Evolutionary conservation across 805 yeast genomes (phyloP).

Genomic region (Candida incommunis): DNA sequence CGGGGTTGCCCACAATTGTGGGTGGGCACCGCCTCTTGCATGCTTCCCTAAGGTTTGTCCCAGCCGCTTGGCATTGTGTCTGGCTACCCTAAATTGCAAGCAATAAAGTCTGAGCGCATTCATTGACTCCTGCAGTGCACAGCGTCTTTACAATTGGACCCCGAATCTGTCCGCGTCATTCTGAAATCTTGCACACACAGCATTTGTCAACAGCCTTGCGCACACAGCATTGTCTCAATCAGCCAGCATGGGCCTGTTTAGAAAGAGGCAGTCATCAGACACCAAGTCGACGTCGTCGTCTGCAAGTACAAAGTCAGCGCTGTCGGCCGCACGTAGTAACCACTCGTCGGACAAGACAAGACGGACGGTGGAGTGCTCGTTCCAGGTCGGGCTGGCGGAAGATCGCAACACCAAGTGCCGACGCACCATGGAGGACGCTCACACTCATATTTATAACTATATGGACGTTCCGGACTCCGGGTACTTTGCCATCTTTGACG

Average conservation of each 20-base stretch:
- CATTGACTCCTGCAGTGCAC: too few relatives aligned
- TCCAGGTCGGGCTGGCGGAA: conserved; percentile 83
- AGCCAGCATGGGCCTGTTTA: neutral
- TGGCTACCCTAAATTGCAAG: too few relatives aligned
- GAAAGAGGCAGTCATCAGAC: neutral
- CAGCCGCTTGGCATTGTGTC: too few relatives aligned
- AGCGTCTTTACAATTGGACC: too few relatives aligned
- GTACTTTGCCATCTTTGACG: conserved; percentile 89
- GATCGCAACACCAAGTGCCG: conserved; percentile 71
- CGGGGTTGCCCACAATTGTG: too few relatives aligned
- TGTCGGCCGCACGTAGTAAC: neutral
- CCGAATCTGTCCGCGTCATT: too few relatives aligned
- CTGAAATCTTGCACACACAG: too few relatives aligned
- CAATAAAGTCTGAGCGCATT: too few relatives aligned
- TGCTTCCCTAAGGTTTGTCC: too few relatives aligned
- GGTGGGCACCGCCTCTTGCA: too few relatives aligned
- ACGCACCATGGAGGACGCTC: conserved; percentile 92
- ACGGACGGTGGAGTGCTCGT: conserved; percentile 23
- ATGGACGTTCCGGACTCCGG: conserved; percentile 80
- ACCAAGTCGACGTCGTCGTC: neutral
- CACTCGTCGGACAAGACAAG: neutral
- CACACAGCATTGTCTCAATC: too few relatives aligned
- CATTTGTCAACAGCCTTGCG: too few relatives aligned
- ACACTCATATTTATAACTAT: conserved; percentile 81
- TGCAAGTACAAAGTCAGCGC: neutral